Evolutionary conservation across 2,329 filamentous ascomycete genomes (phyloP), one percentile per base, ranked within the genome.

Genomic region (Beauveria caledonica): DNA sequence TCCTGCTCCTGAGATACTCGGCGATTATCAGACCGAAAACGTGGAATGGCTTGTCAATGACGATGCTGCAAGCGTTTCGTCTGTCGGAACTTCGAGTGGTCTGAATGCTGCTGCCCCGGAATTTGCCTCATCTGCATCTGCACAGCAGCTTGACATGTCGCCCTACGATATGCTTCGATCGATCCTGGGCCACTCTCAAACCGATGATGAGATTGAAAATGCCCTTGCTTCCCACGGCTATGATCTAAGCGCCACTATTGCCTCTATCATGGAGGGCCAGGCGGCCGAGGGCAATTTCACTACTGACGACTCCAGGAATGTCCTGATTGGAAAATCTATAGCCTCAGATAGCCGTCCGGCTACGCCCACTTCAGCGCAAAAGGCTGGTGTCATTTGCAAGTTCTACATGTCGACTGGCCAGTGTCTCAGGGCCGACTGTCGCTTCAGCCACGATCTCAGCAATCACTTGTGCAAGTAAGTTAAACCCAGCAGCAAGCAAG

Each of bases 391-490:
- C 44, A 90, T 97, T 46, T 99, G 94, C 83, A 96, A 96, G 75
- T 99, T 97, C 73, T 97, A 92, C 80, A 79, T 99, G 64, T 93
- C 92, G 10, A 95, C 89, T 8, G 94, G 94, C n/a, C 90, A 94
- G 73, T 99, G 94, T 72, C 86, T 97, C 58, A 86, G 94, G 62
- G 93, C 93, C 62, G 94, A 99, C 74, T 99, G 94, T 73, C 88
- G 93, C 61, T 99, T 97, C 74, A 96, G 92, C 66, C 94, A 99
- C 73, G 93, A 99, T 72, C 82, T 96, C 49, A 96, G 90, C 70
- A 95, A 90, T 70, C 94, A 97, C 69, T 83, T 99, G 63, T 99
- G 94, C 92, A 97, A 97, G 90, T 95, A 80, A 82, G 90, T 88
- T 3, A 45, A 36, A 15, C 33, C 11, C 19, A n/a, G 6, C 23